Evolutionary conservation across 441 rosid genomes (phyloP).

Genomic region (Arabidopsis lyrata): DNA sequence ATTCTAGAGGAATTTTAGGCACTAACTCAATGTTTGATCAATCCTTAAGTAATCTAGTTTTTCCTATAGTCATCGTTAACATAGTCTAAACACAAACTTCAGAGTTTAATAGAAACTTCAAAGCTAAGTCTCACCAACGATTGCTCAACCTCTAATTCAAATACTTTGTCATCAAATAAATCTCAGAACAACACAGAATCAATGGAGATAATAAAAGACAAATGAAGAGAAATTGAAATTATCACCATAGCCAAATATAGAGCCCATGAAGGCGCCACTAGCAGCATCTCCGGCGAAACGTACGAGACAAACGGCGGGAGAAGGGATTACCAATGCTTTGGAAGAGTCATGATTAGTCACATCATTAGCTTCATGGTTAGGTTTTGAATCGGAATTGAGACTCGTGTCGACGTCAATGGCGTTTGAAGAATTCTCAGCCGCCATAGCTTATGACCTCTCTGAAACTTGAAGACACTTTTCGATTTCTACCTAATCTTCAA

Average conservation of each 20-base stretch:
- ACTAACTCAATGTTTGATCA: conserved; percentile 16
- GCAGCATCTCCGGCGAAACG: conserved; percentile 82
- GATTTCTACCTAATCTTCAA: conserved; percentile 35
- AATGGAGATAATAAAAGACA: background rate
- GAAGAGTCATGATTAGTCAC: conserved; percentile 44
- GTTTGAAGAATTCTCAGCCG: conserved; percentile 61
- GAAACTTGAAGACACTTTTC: conserved; percentile 20
- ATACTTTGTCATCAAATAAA: conserved; percentile 3
- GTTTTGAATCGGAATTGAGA: conserved; percentile 38
- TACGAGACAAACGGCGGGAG: conserved; percentile 72
- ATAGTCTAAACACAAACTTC: background rate
- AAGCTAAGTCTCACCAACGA: background rate
- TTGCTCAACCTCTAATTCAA: conserved; percentile 2
- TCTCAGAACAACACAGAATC: background rate
- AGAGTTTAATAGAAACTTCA: conserved; percentile 8
- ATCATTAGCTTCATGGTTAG: conserved; percentile 34
- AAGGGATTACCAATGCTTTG: conserved; percentile 45
- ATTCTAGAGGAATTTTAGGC: too few species aligned
- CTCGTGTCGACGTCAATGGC: conserved; percentile 46
- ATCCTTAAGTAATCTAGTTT: background rate
- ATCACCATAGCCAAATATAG: conserved; percentile 81
- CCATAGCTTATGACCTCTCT: conserved; percentile 51
- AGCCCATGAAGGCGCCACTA: conserved; percentile 91
- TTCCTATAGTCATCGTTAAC: background rate
- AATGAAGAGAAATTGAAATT: background rate